Evolutionary conservation across 176 grass and related monocot genomes (phyloP), one percentile per base, ranked within the genome.

Genomic region (Elymus sibiricus): DNA sequence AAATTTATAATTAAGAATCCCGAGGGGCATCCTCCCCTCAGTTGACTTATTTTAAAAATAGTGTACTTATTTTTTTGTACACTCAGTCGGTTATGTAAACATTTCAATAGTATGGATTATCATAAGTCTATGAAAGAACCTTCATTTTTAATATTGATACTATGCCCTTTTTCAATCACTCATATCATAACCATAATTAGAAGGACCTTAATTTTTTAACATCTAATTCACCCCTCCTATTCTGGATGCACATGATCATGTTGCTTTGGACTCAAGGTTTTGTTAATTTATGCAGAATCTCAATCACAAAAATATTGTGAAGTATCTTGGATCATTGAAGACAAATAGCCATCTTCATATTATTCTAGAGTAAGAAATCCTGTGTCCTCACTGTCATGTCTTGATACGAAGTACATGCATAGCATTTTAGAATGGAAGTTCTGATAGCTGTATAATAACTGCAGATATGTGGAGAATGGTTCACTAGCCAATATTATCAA

Each of bases 251-350:
- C 32, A 4, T 59, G 29, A 86, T 60, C 44, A 19, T 71, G 69
- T 79, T 71, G 17, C 37, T 19, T 49, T 7, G 13, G 24, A 77
- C 64, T 83, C 44, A 74, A 86, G 85, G 43, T 87, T 75, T 31
- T 44, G 5, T 47, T 64, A 56, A 70, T 86, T 80, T 46, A 71
- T 77, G 67, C 92, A 99, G 97, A 99, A 96, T 90, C 92, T 99
- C 71, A 99, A 99, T 88, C 97, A 99, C 86, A 99, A 99, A 90
- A 99, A 99, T 64, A 99, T 99, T 76, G 97, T 99, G 73, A 99
- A 94, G 79, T 99, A 99, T 82, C 90, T 96, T 38, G 97, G 94
- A 64, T 99, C 97, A 74, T 75, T 96, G 82, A 99, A 91, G 94
- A 99, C 94, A 83, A 99, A 70, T 89, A 92, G 92, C 63, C 94